Evolutionary conservation across 192 early-diverging fungal genomes (phyloP), one percentile per base, ranked within the genome.

Genomic region (Entomortierella chlamydospora): DNA sequence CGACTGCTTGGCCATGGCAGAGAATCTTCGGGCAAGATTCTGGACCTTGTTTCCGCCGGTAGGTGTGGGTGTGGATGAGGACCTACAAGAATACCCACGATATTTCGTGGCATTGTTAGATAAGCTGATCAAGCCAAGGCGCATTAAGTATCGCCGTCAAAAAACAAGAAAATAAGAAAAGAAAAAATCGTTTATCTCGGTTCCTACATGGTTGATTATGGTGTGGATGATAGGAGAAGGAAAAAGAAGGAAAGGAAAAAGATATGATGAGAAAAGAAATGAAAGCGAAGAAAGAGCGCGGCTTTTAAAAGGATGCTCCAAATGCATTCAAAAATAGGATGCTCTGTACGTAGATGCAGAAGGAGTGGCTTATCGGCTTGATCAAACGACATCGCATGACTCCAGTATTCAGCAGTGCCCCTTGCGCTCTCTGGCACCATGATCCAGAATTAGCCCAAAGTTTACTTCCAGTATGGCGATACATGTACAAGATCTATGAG

Each of bases 1-100:
- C 11, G 76, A 68, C 45, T 78, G 74, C 52, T 79, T 79, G 28
- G 76, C 68, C 63, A 79, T 55, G 39, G 68, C 63, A 33, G 76
- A 79, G 52, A 64, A 79, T 50, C 68, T 53, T 12, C 76, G 61
- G 29, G 76, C 76, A 28, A 79, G 51, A 33, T 23, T 53, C 63
- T 79, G 76, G 62, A 79, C 76, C 62, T 79, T 79, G 50, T 39
- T 47, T n/a, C 31, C 39, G 23, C 17, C 49, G 7, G 51, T 29
- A 17, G 34, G 49, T 33, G 49, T 20, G 28, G 71, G 29, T 28
- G 47, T 39, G 30, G 68, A 20, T 47, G 45, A 63, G 0, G 29
- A 54, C 11, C 20, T 22, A 30, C 33, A 13, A 49, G 10, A 29
- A 52, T 15, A 31, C 30, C 26, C 31, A 42, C 33, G 53, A 37